Percentiles rank a stretch among this genome's conserved stretches.
These are phyloP conservation scores for Lepiota venenata DNA, from an alignment of 768 basidiomycete species.

Conservation along the genomic window DNA sequence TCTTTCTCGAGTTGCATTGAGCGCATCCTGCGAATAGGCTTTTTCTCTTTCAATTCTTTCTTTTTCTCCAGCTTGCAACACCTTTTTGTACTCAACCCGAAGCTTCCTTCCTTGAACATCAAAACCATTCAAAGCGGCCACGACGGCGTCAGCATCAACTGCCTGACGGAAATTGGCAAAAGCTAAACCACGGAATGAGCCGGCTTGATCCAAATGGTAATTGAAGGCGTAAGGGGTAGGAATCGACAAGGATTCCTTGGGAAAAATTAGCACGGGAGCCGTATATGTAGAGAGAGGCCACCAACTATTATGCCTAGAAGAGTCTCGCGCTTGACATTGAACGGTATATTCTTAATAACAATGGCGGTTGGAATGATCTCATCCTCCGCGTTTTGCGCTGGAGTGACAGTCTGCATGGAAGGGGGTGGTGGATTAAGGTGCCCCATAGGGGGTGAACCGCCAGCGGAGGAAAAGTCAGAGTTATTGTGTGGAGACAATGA, in stretches of 20 bases:
- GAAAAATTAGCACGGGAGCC: slow-evolving; percentile 12
- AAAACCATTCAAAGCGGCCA: slow-evolving; percentile 93
- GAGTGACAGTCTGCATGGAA: slow-evolving; percentile 45
- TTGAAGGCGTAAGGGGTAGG: slow-evolving; percentile 99
- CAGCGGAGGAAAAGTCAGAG: slow-evolving; percentile 85
- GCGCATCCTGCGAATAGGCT: slow-evolving; percentile 95
- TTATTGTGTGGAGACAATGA: slow-evolving; percentile 84
- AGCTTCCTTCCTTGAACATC: slow-evolving; percentile 96
- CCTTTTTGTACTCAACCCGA: slow-evolving; percentile 99
- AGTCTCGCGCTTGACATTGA: slow-evolving; percentile 96
- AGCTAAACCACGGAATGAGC: slow-evolving; percentile 94
- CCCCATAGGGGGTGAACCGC: slow-evolving; percentile 71
- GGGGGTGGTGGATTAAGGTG: slow-evolving; percentile 40
- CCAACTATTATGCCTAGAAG: slow-evolving; percentile 94
- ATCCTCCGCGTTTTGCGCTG: slow-evolving; percentile 60
- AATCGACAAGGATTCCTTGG: slow-evolving; percentile 86
- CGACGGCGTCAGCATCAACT: slow-evolving; percentile 91
- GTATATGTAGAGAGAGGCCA: slow-evolving; percentile 23
- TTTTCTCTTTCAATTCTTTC: slow-evolving; percentile 98
- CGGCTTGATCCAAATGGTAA: slow-evolving; percentile 95
- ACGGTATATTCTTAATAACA: slow-evolving; percentile 99
- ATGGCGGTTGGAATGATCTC: slow-evolving; percentile 98
- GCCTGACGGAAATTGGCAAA: slow-evolving; percentile 97
- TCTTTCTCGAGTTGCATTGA: slow-evolving; percentile 95
- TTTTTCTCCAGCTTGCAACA: slow-evolving; percentile 98